Base-by-base conservation (phyloP, 768 basidiomycete genomes). In the Suillus sp. region DNA sequence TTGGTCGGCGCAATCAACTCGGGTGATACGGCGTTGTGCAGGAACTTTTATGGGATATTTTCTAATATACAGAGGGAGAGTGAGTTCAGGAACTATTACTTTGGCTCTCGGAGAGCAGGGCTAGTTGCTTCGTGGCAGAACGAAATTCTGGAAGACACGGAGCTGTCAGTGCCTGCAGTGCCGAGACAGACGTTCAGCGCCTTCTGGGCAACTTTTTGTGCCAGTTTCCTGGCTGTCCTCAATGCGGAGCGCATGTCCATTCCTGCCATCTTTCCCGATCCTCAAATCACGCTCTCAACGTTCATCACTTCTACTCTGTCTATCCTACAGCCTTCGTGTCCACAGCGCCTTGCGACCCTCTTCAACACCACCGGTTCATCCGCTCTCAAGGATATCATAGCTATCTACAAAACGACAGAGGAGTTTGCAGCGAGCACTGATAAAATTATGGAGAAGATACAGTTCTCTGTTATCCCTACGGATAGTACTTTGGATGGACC, bases 1-100 rank as follows among this genome's bases (percentile, higher is more conserved):
- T 81, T 99, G 56, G 91, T 95, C 32, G 88, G 90, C 32, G 92
- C 94, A 5, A 91, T 98, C 74, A 90, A 88, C 64, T 81, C 86
- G 2, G 85, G 87, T 66, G 94, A 98, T 72, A 81, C 89, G 42
- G 78, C 83, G 14, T 82, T 84, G 5, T 95, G 93, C 77, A 86
- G 86, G 64, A 82, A 82, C 58, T 95, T 94, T 75, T 95, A 90
- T 69, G 79, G 84, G 27, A 95, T 99, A 57, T 99, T 99, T 74
- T 86, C 85, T 62, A 86, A 91, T 69, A 98, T 99, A 63, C 92
- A 96, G 69, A 84, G 96, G 58, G 95, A 95, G 74, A 83, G 86
- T 3, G 97, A 99, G 73, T 99, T 96, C 74, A 83, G 92, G 64
- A 91, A 91, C 70, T 98, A 97, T 73, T 99, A 98, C 78, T 93